Evolutionary conservation across 345 rosid genomes (phyloP), one percentile per base, ranked within the genome.

Genomic region (Populus nigra): DNA sequence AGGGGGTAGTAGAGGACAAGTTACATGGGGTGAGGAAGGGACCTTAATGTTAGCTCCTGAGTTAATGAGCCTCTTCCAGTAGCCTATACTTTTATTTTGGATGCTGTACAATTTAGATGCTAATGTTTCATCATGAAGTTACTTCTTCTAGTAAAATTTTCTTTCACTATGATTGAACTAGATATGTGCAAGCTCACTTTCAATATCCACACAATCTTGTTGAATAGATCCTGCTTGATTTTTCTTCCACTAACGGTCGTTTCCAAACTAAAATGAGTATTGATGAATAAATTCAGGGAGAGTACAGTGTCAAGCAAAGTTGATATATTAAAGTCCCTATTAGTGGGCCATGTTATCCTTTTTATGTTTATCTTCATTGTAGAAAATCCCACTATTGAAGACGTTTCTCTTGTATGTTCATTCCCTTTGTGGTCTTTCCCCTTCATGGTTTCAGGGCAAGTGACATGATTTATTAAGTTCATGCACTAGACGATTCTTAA

Each of bases 391-490:
- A 27, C 63, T 59, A 10, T 59, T 59, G 47, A 6, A 27, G 38
- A 31, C 57, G 33, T 55, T 39, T 59, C 33, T 49, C 18, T 31
- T 31, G 16, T 16, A 61, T 68, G 27, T 59, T 43, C n/a, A 78
- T 13, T 10, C 25, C 15, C 27, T 71, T 18, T 65, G n/a, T 65
- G 29, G 13, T 27, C 39, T 45, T 13, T 25, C 68, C 31, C 5
- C 18, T 43, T 75, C 33, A 69, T 29, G 57, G 61, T 77, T 77
- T 71, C 29, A 39, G 67, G 75, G n/a, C 43, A 43, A 61, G 17
- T 27, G 57, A 33, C 57, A 63, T 68, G 68, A 8, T 74, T 57
- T 0, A 59, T 22, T 68, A 22, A 49, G 59, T 78, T 83, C 33
- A 10, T 8, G 17, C 25, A 11, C 5, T 71, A 29, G 65, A 25